phyloP scores from a whole-genome alignment of 768 basidiomycete species.

The Leccinellum luteum region DNA sequence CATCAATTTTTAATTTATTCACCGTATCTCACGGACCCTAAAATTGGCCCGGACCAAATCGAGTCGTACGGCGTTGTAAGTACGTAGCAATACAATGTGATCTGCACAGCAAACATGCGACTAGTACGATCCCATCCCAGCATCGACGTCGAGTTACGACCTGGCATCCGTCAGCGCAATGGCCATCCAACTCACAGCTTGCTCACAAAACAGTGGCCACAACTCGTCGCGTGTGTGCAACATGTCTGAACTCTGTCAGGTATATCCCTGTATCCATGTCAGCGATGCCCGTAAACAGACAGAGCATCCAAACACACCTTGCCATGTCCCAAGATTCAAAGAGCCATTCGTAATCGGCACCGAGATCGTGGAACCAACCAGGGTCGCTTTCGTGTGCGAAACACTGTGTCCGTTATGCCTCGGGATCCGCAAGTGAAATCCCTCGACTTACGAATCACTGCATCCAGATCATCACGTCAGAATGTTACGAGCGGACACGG shows the following conservation, averaged over 20 bases:
- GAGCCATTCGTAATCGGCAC: constrained; percentile 79
- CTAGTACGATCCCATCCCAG: not conserved
- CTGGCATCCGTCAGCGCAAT: constrained; percentile 8
- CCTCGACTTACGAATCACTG: constrained; percentile 69
- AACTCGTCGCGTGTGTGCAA: constrained; percentile 60
- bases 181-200: not conserved
- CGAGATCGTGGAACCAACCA: constrained; percentile 79
- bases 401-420: constrained; percentile 45
- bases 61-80: not conserved
- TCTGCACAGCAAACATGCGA: not conserved
- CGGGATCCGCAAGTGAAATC: not conserved
- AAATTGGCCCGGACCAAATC: not conserved
- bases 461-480: constrained; percentile 9
- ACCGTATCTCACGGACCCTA: constrained; percentile 7
- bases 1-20: constrained; percentile 18
- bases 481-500: not conserved
- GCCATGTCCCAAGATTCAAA: constrained; percentile 89
- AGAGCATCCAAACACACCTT: constrained; percentile 48
- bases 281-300: not conserved
- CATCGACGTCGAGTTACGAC: constrained; percentile 1
- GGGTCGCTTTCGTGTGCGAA: constrained; percentile 86
- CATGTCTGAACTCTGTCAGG: constrained; percentile 78
- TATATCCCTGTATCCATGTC: constrained; percentile 61
- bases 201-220: constrained; percentile 81
- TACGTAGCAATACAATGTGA: not conserved